phyloP scores from a whole-genome alignment of 331 rosid genomes.

The Quercus tomentella region DNA sequence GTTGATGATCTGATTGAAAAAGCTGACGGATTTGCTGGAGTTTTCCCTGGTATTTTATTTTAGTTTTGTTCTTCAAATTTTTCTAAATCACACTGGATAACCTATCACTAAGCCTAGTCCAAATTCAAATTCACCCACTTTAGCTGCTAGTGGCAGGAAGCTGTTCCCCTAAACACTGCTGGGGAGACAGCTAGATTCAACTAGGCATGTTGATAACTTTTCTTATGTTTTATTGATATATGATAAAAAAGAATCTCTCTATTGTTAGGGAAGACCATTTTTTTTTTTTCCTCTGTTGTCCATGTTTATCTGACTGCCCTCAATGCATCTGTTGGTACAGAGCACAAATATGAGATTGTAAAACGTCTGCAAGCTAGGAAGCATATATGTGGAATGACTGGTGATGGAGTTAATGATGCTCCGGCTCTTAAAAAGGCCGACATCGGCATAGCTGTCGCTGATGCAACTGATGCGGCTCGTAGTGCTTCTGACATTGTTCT shows the following conservation, averaged over 20 bases:
- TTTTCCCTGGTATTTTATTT: slow-evolving; percentile 65
- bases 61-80: background rate
- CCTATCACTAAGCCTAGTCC: background rate
- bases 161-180: slow-evolving; percentile 4
- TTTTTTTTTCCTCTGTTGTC: background rate
- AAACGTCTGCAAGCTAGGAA: slow-evolving; percentile 78
- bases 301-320: slow-evolving; percentile 10
- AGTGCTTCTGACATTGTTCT: slow-evolving; percentile 91
- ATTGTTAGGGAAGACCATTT: background rate
- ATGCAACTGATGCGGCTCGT: slow-evolving; percentile 95
- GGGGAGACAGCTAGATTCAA: background rate
- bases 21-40: slow-evolving; percentile 93
- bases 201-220: background rate
- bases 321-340: slow-evolving; percentile 25
- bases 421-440: slow-evolving; percentile 92
- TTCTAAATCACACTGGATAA: background rate
- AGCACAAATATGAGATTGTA: slow-evolving; percentile 89
- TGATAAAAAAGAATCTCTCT: background rate
- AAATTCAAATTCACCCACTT: slow-evolving; percentile 1
- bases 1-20: slow-evolving; percentile 84
- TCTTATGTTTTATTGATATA: background rate
- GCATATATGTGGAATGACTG: slow-evolving; percentile 94
- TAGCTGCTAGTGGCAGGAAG: slow-evolving; percentile 1
- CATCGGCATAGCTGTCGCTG: slow-evolving; percentile 93
- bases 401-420: slow-evolving; percentile 95